phyloP scores from a whole-genome alignment of 2,329 filamentous ascomycete species.

The Phialophora tarda region DNA sequence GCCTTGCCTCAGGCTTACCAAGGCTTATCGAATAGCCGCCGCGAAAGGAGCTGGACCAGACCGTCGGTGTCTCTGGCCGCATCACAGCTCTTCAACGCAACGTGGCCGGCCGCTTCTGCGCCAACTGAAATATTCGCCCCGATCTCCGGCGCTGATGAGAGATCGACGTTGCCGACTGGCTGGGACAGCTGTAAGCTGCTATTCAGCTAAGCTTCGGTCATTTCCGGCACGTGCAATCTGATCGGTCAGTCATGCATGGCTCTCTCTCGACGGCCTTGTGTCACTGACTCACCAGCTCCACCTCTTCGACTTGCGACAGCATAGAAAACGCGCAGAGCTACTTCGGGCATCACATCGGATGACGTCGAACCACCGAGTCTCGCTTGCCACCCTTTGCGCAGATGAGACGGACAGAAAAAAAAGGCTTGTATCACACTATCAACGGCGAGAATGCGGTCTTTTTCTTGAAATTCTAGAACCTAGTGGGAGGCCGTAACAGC shows the following conservation, averaged over 20 bases:
- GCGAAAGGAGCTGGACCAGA: not conserved
- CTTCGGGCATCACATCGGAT: not conserved
- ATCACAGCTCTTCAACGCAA: not conserved
- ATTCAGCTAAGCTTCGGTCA: not conserved
- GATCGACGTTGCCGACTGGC: not conserved
- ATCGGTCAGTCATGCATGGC: not conserved
- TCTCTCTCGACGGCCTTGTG: not conserved
- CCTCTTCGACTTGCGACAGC: not conserved
- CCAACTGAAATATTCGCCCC: not conserved
- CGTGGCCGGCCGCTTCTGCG: not conserved
- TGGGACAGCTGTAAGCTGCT: not conserved
- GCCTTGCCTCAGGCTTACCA: not conserved
- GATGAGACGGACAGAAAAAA: not conserved
- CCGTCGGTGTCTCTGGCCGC: not conserved
- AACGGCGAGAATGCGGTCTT: not conserved
- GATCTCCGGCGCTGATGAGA: not conserved
- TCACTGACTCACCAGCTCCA: not conserved
- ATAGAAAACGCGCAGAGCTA: not conserved
- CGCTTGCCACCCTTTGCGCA: not conserved
- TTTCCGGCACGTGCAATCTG: not conserved
- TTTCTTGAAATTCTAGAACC: not conserved
- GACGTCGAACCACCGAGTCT: not conserved
- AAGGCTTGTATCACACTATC: not conserved
- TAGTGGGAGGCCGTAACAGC: not conserved
- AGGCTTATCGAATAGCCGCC: not conserved